These are phyloP conservation scores for Ogataea glucozyma DNA, from an alignment of 805 yeast species.

Conservation along the genomic window DNA sequence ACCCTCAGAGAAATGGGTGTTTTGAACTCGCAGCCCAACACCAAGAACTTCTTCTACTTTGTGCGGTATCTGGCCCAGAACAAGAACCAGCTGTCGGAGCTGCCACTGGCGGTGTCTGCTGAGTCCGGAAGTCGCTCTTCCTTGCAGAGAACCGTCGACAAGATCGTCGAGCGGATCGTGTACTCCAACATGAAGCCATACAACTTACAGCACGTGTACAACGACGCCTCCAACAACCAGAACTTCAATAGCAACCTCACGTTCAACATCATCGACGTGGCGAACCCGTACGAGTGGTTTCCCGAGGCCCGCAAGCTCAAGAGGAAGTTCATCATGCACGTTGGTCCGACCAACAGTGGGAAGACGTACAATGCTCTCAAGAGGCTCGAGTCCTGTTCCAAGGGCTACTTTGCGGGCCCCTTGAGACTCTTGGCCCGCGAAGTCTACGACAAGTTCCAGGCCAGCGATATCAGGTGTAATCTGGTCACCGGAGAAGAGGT, in stretches of 20 bases:
- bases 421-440: constrained; percentile 88
- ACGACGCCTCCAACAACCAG: constrained; percentile 33
- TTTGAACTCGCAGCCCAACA: constrained; percentile 17
- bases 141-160: constrained; percentile 22
- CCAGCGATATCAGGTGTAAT: constrained; percentile 70
- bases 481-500: constrained; percentile 96
- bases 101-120: constrained; percentile 16
- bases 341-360: constrained; percentile 97
- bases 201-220: constrained; percentile 28
- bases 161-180: constrained; percentile 30
- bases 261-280: constrained; percentile 43
- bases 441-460: constrained; percentile 77
- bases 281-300: constrained; percentile 74
- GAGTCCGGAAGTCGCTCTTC: constrained; percentile 7
- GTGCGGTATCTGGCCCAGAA: constrained; percentile 17
- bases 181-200: constrained; percentile 35
- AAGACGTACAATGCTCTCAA: constrained; percentile 84
- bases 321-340: constrained; percentile 84
- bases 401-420: constrained; percentile 95
- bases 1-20: constrained; percentile 6
- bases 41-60: constrained; percentile 8
- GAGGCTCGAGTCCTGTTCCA: constrained; percentile 58
- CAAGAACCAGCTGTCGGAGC: constrained; percentile 6
- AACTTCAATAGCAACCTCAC: constrained; percentile 38
- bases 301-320: constrained; percentile 81